These are phyloP conservation scores for Hura crepitans DNA, from an alignment of 441 rosid species.

Conservation along the genomic window DNA sequence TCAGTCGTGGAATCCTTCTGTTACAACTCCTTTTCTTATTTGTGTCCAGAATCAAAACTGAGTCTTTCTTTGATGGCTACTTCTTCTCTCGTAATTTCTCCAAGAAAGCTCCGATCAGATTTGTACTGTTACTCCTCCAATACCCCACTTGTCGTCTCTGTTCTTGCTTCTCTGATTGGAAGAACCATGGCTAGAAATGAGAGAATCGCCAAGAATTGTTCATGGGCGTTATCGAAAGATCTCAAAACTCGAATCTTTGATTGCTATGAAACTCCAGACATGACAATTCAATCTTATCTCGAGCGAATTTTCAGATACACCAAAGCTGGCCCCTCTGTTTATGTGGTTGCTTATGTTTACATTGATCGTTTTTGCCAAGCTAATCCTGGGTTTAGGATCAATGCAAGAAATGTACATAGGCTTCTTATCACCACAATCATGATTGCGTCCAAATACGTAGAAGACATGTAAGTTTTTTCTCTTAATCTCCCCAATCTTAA, in stretches of 20 bases:
- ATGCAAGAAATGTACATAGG: slow-evolving; percentile 62
- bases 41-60: not conserved
- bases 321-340: slow-evolving; percentile 70
- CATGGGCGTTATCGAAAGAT: slow-evolving; percentile 38
- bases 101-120: slow-evolving; percentile 75
- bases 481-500: too few relatives aligned
- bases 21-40: slow-evolving; percentile 17
- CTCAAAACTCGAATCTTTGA: slow-evolving; percentile 54
- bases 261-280: slow-evolving; percentile 66
- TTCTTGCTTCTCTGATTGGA: slow-evolving; percentile 67
- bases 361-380: slow-evolving; percentile 79
- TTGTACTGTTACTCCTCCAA: slow-evolving; percentile 56
- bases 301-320: slow-evolving; percentile 88
- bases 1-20: not conserved
- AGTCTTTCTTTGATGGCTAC: slow-evolving; percentile 33
- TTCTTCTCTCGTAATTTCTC: slow-evolving; percentile 49
- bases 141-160: slow-evolving; percentile 65
- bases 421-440: slow-evolving; percentile 77
- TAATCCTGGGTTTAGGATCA: slow-evolving; percentile 64
- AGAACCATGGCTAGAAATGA: slow-evolving; percentile 59
- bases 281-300: slow-evolving; percentile 71
- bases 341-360: slow-evolving; percentile 79
- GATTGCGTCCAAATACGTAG: slow-evolving; percentile 88
- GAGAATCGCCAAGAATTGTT: slow-evolving; percentile 47
- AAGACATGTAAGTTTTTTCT: slow-evolving; percentile 66